These are phyloP conservation scores for Chaetomiaceae sp. DNA, from an alignment of 2,329 filamentous ascomycete genomes.

Conservation along the genomic window DNA sequence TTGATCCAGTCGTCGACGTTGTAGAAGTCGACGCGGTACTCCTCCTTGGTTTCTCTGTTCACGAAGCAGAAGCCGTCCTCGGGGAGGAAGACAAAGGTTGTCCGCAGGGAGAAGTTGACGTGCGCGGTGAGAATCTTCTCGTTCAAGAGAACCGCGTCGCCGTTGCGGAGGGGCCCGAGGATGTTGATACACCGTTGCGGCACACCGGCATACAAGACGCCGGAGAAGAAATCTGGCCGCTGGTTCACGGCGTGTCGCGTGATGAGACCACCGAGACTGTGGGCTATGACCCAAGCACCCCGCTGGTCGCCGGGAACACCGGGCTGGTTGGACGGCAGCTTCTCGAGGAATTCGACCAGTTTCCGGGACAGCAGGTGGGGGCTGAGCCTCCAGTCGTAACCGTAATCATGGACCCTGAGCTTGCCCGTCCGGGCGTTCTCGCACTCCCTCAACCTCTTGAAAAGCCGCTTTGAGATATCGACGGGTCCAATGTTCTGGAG, in stretches of 20 bases:
- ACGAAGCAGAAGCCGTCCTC: conserved; percentile 85
- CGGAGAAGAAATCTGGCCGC: conserved; percentile 76
- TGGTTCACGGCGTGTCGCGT: conserved; percentile 83
- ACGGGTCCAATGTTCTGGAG: conserved; percentile 87
- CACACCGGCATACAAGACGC: conserved; percentile 78
- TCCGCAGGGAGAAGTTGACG: conserved; percentile 87
- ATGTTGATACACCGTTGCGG: conserved; percentile 88
- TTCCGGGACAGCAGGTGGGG: conserved; percentile 67
- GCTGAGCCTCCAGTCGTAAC: conserved; percentile 90
- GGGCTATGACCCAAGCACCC: conserved; percentile 77
- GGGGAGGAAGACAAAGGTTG: conserved; percentile 77
- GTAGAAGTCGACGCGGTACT: conserved; percentile 81
- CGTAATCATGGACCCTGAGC: conserved; percentile 79
- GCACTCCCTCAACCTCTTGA: conserved; percentile 69
- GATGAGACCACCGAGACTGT: conserved; percentile 82
- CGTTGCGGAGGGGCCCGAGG: conserved; percentile 79
- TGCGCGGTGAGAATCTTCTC: conserved; percentile 85
- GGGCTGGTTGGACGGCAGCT: conserved; percentile 65
- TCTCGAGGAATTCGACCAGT: conserved; percentile 67
- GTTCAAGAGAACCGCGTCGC: conserved; percentile 86
- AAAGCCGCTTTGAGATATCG: conserved; percentile 76
- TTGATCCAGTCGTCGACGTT: conserved; percentile 72
- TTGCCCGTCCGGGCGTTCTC: conserved; percentile 66
- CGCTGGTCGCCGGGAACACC: conserved; percentile 45
- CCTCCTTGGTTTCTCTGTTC: conserved; percentile 71